A percentile compares a stretch with the other conserved stretches of the same genome.
Evolutionary conservation across 768 basidiomycete genomes (phyloP).

Genomic region (Crepidotus variabilis): DNA sequence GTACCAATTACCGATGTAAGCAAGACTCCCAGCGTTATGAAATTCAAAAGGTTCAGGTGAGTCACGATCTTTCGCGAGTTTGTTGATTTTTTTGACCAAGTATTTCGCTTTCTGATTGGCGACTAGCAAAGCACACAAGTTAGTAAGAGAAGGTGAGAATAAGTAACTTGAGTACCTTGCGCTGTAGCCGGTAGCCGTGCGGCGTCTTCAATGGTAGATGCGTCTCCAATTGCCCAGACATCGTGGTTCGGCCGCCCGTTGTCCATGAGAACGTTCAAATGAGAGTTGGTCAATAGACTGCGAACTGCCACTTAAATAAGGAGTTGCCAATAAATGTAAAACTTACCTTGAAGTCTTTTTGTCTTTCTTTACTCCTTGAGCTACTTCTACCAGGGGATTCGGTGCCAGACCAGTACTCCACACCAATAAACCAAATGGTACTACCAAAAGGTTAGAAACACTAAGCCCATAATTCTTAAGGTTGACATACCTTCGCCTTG

Average conservation of each 20-base stretch:
- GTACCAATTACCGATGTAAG: slow-evolving; percentile 76
- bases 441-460: slow-evolving; percentile 29
- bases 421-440: slow-evolving; percentile 78
- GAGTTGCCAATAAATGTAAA: neutral
- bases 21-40: slow-evolving; percentile 69
- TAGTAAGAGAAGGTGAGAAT: slow-evolving; percentile 9
- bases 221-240: slow-evolving; percentile 83
- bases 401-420: slow-evolving; percentile 87
- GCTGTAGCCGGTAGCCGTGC: slow-evolving; percentile 76
- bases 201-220: slow-evolving; percentile 49
- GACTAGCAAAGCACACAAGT: slow-evolving; percentile 37
- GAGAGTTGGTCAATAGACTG: slow-evolving; percentile 45
- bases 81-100: slow-evolving; percentile 63
- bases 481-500: slow-evolving; percentile 55
- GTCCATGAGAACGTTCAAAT: slow-evolving; percentile 56
- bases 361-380: slow-evolving; percentile 59
- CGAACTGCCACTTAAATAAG: neutral
- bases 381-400: slow-evolving; percentile 69
- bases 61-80: slow-evolving; percentile 46
- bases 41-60: slow-evolving; percentile 59
- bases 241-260: slow-evolving; percentile 56
- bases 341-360: slow-evolving; percentile 50
- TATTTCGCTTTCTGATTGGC: slow-evolving; percentile 77
- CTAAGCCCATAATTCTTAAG: neutral
- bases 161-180: slow-evolving; percentile 46